Base-by-base conservation (phyloP, 257 asterid genomes). In the Lithospermum erythrorhizon region DNA sequence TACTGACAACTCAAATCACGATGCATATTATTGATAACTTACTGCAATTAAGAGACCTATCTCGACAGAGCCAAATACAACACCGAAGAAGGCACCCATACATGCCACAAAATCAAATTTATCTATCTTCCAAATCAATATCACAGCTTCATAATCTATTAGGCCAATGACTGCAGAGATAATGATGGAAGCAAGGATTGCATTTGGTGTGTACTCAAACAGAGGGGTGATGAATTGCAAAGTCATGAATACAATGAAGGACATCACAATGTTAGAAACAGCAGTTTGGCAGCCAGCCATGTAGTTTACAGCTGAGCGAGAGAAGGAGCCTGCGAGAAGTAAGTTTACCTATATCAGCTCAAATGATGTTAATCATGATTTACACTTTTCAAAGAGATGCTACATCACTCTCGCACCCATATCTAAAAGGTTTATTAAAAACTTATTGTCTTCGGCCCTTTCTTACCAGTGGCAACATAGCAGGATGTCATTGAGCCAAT, bases 11-110 rank as follows among this genome's bases (percentile, higher is more conserved):
- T n/a, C 17, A 10, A 52, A 20, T 8, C 18, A 15, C 21, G 4
- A 57, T 1, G 45, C 11, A 47, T 5, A 19, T 18, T 1, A 5
- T 27, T n/a, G 45, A n/a, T 9, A 54, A 5, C 57, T 67, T 79
- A 83, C 95, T 9, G 95, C 95, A 4, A 83, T 75, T 53, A 86
- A 68, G 51, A 86, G 89, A 73, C 95, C 95, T 9, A 83, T 82
- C 47, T 86, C 95, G 14, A 86, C 84, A 15, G 83, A 70, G 15
- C 21, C n/a, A 59, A 83, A 86, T 2, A 86, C 79, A 24, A 86
- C 95, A 2, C 95, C 95, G 15, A 86, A 73, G 76, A 83, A 86
- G 55, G 95, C 93, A 19, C 95, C 95, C 86, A 83, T 82, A 65
- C 93, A 83, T 25, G 93, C 95, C 17, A 80, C 67, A 11, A 86